Conservation (phyloP, 345 rosid species). For the Eucalyptus brandiana region DNA sequence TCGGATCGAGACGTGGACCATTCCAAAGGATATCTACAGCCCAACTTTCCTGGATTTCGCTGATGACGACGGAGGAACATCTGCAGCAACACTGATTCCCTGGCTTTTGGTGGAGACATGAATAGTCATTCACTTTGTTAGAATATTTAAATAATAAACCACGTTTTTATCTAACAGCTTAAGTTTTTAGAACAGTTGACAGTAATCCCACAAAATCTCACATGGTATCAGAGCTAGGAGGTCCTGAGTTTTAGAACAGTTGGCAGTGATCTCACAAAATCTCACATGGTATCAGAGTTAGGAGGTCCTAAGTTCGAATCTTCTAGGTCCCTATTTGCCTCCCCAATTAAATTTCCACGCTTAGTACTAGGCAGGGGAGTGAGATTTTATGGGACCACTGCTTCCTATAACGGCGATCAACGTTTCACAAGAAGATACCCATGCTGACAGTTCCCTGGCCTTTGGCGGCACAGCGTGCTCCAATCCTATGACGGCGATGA, state of each 20-base stretch:
- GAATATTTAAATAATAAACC: no score
- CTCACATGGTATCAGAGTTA: no score
- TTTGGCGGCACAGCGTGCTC: not conserved
- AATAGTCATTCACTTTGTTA: not conserved
- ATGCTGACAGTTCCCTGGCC: not conserved
- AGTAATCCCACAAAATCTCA: no score
- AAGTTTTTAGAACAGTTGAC: no score
- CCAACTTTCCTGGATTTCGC: not conserved
- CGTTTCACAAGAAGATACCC: not conserved
- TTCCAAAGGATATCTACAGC: not conserved
- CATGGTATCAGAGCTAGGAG: no score
- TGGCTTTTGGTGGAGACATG: not conserved
- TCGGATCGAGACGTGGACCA: not conserved
- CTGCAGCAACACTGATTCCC: not conserved
- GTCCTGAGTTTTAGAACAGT: no score
- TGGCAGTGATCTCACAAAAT: no score
- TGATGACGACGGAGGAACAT: not conserved
- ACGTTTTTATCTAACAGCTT: no score
- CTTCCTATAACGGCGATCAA: not conserved
- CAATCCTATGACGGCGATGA: not conserved
- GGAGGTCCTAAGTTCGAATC: accelerated
- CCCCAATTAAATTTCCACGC: no score
- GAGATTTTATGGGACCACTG: no score
- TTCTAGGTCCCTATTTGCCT: accelerated
- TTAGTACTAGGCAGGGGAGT: no score